Evolutionary conservation across 441 rosid species (phyloP).

Genomic region (Erodium trifolium): DNA sequence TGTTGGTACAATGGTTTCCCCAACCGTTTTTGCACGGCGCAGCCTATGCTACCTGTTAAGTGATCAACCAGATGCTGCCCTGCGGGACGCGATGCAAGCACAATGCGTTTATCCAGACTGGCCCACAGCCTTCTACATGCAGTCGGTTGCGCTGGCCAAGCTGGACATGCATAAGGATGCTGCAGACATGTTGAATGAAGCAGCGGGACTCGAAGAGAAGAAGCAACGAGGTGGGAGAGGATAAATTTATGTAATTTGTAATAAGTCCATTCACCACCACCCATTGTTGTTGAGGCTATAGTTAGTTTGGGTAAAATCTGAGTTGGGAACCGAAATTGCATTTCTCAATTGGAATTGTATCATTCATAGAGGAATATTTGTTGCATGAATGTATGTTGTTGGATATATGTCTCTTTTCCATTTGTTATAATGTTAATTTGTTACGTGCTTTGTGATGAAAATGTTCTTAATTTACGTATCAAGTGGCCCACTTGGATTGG

Average conservation of each 20-base stretch:
- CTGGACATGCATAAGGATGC: slow-evolving; percentile 71
- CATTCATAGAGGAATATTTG: slow-evolving; percentile 9
- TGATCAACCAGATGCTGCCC: slow-evolving; percentile 59
- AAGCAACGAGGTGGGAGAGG: slow-evolving; percentile 35
- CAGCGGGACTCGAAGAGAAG: slow-evolving; percentile 56
- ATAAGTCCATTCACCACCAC: slow-evolving; percentile 7
- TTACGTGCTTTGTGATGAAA: too few species aligned
- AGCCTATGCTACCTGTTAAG: slow-evolving; percentile 60
- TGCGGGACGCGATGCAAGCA: slow-evolving; percentile 75
- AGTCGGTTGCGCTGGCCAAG: slow-evolving; percentile 76
- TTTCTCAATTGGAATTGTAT: slow-evolving; percentile 18
- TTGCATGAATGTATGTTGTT: slow-evolving; percentile 13
- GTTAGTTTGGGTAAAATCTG: slow-evolving; percentile 33
- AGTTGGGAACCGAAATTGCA: slow-evolving; percentile 24
- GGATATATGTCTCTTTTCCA: neutral
- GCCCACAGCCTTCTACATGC: slow-evolving; percentile 84
- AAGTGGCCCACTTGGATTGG: too few species aligned
- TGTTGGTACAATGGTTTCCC: slow-evolving; percentile 31
- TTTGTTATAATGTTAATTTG: neutral
- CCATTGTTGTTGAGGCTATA: slow-evolving; percentile 26
- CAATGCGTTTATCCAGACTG: slow-evolving; percentile 53
- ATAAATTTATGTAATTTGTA: slow-evolving; percentile 13
- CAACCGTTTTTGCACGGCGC: slow-evolving; percentile 73
- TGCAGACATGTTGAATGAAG: slow-evolving; percentile 69
- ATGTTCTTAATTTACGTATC: too few species aligned